Base-by-base conservation (phyloP, 345 rosid genomes). In the Erodium maritimum region DNA sequence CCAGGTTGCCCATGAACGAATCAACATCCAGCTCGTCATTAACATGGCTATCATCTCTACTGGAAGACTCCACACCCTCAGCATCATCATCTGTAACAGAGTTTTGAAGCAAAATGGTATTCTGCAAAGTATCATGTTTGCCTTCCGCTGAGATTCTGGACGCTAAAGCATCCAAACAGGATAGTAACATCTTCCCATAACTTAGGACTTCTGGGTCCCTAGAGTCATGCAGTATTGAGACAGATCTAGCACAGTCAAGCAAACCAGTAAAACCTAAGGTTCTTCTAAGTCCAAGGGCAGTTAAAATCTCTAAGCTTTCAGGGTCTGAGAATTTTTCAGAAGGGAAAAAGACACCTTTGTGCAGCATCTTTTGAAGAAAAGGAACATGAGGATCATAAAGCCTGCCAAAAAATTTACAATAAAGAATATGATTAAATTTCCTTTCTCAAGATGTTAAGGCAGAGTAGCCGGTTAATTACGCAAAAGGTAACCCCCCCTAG, bases 371-470 rank as follows among this genome's bases (percentile, higher is more conserved):
- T 22, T 61, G 72, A 55, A 83, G 80, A 69, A 70, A 87, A 75
- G 81, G 82, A 60, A 83, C 70, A 22, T 90, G 91, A 71, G 97
- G 97, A 78, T 91, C 97, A 55, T 91, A 87, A 55, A 87, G 90
- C 83, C 97, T 91, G 89, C 48, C 71, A 79, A 77, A 69, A 77
- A 60, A 34, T 58, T 11, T 42, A 55, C 50, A 59, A 69, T 61
- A n/a, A 33, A 65, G 58, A 61, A 17, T 29, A 17, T 21, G 29
- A 55, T 59, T 18, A 16, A 23, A 24, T 33, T 56, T 45, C 22
- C 12, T 65, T 46, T 25, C 23, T 45, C 18, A 52, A 42, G 17
- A 42, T 42, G 48, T 42, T 42, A 42, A 42, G 2, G 17, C 48
- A 42, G 48, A 10, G 14, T 42, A 42, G 48, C 48, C 14, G 2